These are phyloP conservation scores for Fusarium succisae DNA, from an alignment of 2,329 filamentous ascomycete genomes.

Conservation along the genomic window DNA sequence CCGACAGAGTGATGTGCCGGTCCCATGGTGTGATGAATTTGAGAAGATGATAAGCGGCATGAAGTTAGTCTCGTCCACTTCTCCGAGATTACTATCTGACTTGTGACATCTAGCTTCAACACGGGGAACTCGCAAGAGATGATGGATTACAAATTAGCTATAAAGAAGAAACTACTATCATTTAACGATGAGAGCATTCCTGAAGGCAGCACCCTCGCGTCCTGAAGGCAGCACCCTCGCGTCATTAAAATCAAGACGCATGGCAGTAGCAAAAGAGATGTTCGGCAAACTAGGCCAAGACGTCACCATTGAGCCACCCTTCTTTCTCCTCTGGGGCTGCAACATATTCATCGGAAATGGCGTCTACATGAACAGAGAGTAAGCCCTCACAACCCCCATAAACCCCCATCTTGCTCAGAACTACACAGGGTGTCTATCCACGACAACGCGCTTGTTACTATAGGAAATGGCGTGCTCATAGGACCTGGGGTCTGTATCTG, in stretches of 20 bases:
- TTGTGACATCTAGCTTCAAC: too few relatives aligned
- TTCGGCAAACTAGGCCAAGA: background rate
- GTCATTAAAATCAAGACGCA: background rate
- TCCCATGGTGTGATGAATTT: slow-evolving; percentile 20
- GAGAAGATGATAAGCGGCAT: slow-evolving; percentile 24
- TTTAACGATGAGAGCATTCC: slow-evolving; percentile 9
- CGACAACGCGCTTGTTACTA: slow-evolving; percentile 13
- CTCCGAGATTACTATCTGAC: too few relatives aligned
- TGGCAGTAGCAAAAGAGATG: slow-evolving; percentile 4
- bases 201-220: background rate
- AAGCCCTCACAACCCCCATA: background rate
- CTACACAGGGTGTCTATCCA: background rate
- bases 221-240: background rate
- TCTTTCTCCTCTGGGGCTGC: slow-evolving; percentile 20
- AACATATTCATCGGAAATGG: slow-evolving; percentile 2
- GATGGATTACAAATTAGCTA: background rate
- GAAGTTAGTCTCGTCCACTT: background rate
- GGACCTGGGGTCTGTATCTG: slow-evolving; percentile 15
- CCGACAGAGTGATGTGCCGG: background rate
- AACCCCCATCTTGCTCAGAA: background rate
- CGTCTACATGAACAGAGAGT: slow-evolving; percentile 22
- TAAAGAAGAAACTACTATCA: background rate
- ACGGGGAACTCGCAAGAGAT: background rate
- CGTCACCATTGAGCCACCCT: slow-evolving; percentile 2
- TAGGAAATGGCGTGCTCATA: background rate